Evolutionary conservation across 164 flowering plant genomes (phyloP), one percentile per base, ranked within the genome.

Genomic region (Kingdonia uniflora): DNA sequence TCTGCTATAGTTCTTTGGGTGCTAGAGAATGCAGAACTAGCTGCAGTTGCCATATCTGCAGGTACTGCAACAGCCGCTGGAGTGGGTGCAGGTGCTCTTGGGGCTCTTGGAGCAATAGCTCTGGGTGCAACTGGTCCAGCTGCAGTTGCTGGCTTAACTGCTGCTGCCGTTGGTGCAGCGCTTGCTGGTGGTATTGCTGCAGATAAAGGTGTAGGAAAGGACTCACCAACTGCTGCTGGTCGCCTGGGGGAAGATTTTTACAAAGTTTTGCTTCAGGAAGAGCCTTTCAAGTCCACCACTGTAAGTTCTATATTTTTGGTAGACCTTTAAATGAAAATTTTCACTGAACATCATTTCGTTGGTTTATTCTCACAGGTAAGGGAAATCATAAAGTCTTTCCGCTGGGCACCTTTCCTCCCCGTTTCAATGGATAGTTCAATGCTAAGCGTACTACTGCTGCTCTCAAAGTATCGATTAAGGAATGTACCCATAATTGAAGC

Each of bases 221-320:
- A 91, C 65, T 87, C 92, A 43, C 70, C 92, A 16, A 70, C 95
- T 14, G 92, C 92, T 17, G 96, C 92, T 42, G 74, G 64, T 63
- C 60, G 60, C 22, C 54, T 91, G 51, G 96, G 94, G 3, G 79
- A 79, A 29, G 98, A 91, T 56, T 91, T 87, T 45, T 91, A 87
- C 71, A 81, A 85, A 64, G 79, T 82, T 51, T 58, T 91, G 56
- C 76, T 91, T 22, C 76, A 78, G 60, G 92, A 87, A 74, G 98
- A 91, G 58, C 98, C 98, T 15, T 91, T 91, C 63, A 85, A 82
- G 65, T 87, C 97, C 29, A 80, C 97, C 62, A 71, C 70, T n/a
- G 97, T 87, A 73, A 75, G 84, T 41, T 43, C 40, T 26, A 16
- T 14, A 11, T 29, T 29, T 29, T 8, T 29, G 4, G 35, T 29